Base-by-base conservation (phyloP, 768 basidiomycete genomes). In the Russula griseocarnosa region DNA sequence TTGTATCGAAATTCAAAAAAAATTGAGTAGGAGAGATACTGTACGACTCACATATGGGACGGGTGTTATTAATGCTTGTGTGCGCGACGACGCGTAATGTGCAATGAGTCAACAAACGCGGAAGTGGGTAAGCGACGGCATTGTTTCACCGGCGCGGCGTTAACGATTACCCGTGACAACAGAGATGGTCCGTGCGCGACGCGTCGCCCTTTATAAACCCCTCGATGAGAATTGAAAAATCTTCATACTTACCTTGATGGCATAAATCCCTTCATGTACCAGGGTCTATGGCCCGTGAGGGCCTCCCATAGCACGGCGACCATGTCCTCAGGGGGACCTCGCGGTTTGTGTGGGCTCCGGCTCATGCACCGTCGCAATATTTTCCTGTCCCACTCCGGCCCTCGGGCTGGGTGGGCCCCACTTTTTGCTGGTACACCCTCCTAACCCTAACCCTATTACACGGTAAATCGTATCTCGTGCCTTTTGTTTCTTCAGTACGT, bases 291-390 rank as follows among this genome's bases (percentile, higher is more conserved):
- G 70, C 67, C 70, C 52, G 67, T 58, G 59, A 61, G 69, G 69
- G 60, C 69, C 61, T 68, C 66, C 66, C 69, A 70, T 70, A 61
- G 69, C 69, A 70, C 69, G 69, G 69, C 69, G 69, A 70, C 69
- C 69, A 30, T 69, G 69, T 70, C 69, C 69, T 5, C 69, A 70
- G 64, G 66, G 69, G 67, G 66, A 66, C 34, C 62, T 55, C 49
- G 62, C 42, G 62, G 69, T 67, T 70, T 70, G 69, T 70, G 66
- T 86, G 83, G 74, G 82, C 83, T 82, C 82, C 78, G 84, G 85
- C 78, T 79, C 82, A 86, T 85, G 86, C 85, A 87, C 81, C 81
- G 83, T 86, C 85, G 79, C 71, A 86, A 87, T 87, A 87, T 87
- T 87, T 87, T 80, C 85, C 86, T 76, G 85, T 86, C 82, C 83